phyloP scores from a whole-genome alignment of 129 eudicot genomes.

The Saussurea involucrata region DNA sequence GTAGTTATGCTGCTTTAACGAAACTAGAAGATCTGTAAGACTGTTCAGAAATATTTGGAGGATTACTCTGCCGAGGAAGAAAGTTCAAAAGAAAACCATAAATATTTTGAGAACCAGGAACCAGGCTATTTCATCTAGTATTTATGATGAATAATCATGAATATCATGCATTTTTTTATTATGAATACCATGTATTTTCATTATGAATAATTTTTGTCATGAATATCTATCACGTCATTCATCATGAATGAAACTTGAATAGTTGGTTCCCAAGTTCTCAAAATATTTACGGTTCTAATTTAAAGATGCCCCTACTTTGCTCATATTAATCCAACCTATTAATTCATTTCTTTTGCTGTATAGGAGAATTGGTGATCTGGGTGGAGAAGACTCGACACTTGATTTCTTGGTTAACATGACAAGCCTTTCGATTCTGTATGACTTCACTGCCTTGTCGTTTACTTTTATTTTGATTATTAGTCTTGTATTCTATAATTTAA shows the following conservation, averaged over 20 bases:
- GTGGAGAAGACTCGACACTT: conserved; percentile 49
- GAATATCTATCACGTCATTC: too few relatives aligned
- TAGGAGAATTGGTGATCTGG: conserved; percentile 73
- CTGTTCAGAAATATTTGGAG: not conserved
- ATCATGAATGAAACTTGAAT: too few relatives aligned
- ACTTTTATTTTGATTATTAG: not conserved
- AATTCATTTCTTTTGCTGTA: not conserved
- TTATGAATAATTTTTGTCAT: not conserved
- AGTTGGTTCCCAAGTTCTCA: not conserved
- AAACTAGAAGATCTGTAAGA: conserved; percentile 68
- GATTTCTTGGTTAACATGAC: conserved; percentile 54
- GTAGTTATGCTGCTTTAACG: conserved; percentile 53
- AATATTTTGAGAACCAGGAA: not conserved
- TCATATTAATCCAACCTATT: not conserved
- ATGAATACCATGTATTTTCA: not conserved
- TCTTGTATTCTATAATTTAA: not conserved
- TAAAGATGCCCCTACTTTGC: not conserved
- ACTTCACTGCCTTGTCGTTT: conserved; percentile 8
- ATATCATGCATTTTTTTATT: too few relatives aligned
- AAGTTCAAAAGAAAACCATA: not conserved
- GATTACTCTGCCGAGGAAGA: not conserved
- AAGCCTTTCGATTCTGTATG: conserved; percentile 65
- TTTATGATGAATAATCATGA: not conserved
- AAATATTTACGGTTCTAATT: not conserved
- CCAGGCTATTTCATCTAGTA: not conserved